Percentiles rank a stretch among this genome's conserved stretches.
These are phyloP conservation scores for Nakaseomyces nivariensis DNA, from an alignment of 1,139 yeast genomes.

Conservation along the genomic window DNA sequence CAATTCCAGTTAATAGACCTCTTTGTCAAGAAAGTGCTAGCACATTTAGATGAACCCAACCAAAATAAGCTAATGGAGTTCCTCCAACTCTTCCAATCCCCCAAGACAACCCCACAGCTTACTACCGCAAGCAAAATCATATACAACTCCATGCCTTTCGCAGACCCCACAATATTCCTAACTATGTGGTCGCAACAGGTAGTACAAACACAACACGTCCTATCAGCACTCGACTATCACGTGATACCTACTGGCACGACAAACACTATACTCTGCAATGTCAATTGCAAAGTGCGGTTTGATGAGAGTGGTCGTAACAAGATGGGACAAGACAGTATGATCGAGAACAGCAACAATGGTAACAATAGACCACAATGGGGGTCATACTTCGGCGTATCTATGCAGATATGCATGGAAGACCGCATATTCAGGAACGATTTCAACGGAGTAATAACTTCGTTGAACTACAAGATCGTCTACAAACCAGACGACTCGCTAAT, in stretches of 20 bases:
- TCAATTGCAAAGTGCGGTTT: conserved; percentile 58
- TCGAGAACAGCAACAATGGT: conserved; percentile 13
- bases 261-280: conserved; percentile 43
- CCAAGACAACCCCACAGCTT: conserved; percentile 8
- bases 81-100: conserved; percentile 36
- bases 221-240: conserved; percentile 57
- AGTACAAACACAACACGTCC: conserved; percentile 53
- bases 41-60: conserved; percentile 34
- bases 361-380: conserved; percentile 43
- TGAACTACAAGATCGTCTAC: conserved; percentile 58
- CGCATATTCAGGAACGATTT: conserved; percentile 35
- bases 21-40: conserved; percentile 32
- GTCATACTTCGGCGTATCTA: conserved; percentile 56
- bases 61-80: conserved; percentile 41
- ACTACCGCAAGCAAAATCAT: conserved; percentile 36
- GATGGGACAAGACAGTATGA: conserved; percentile 49
- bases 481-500: conserved; percentile 50
- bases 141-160: conserved; percentile 57
- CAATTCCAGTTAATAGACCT: conserved; percentile 27
- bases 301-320: conserved; percentile 64
- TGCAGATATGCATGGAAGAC: conserved; percentile 52
- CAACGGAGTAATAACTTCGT: conserved; percentile 42
- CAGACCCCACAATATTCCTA: conserved; percentile 50
- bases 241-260: conserved; percentile 51
- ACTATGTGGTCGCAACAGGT: conserved; percentile 49